Evolutionary conservation across 345 rosid genomes (phyloP).

Genomic region (Physaria fendleri): DNA sequence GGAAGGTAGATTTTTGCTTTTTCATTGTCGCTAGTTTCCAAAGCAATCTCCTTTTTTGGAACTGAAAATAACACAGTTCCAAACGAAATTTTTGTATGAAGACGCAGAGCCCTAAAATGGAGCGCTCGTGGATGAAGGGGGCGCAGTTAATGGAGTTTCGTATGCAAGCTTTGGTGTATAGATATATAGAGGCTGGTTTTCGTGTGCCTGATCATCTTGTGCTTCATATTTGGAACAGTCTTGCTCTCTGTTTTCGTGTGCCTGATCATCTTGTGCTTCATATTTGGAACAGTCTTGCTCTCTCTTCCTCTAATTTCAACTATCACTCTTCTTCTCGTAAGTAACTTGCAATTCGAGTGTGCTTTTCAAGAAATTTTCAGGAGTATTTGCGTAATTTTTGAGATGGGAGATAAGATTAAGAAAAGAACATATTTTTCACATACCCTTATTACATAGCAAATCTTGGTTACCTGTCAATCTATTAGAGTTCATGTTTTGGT

Average conservation of each 20-base stretch:
- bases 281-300: conserved; percentile 39
- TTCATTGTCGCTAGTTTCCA: conserved; percentile 1
- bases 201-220: conserved; percentile 47
- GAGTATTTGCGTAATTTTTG: background rate
- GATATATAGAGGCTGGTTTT: conserved; percentile 42
- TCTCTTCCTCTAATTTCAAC: conserved; percentile 19
- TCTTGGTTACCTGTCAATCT: background rate
- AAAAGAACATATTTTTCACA: background rate
- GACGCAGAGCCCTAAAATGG: conserved; percentile 15
- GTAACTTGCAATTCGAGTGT: background rate
- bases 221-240: conserved; percentile 40
- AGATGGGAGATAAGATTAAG: background rate
- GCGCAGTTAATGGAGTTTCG: conserved; percentile 50
- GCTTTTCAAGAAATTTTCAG: background rate
- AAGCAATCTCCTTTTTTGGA: conserved; percentile 15
- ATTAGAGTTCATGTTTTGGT: background rate
- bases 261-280: conserved; percentile 43
- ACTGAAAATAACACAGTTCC: background rate
- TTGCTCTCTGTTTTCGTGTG: conserved; percentile 45
- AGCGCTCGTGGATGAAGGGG: conserved; percentile 28
- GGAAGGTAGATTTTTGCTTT: conserved; percentile 25
- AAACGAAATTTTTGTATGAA: background rate
- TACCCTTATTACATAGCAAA: background rate
- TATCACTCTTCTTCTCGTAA: conserved; percentile 19
- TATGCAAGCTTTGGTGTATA: conserved; percentile 41